Base-by-base conservation (phyloP, 176 grass and related monocot genomes). In the Alloteropsis semialata region DNA sequence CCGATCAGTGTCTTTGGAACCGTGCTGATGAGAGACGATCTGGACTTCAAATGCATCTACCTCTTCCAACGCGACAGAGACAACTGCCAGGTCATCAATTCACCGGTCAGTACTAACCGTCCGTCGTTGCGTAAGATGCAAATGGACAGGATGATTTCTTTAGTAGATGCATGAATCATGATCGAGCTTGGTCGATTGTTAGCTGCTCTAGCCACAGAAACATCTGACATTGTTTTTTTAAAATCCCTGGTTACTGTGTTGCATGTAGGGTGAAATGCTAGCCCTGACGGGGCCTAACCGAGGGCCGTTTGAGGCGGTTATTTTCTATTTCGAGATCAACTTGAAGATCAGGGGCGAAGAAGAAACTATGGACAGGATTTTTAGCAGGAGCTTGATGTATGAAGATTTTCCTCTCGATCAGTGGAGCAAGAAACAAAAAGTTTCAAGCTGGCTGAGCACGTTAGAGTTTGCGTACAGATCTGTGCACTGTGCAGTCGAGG, bases 391-490 rank as follows among this genome's bases (percentile, higher is more conserved):
- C 8, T 5, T 50, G 18, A 11, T 14, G 2, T 0, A 1, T 15
- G 6, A 50, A n/a, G 0, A 65, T 65, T 79, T 28, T 45, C 67
- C 67, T 28, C 67, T 64, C 46, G 28, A 10, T 65, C 5, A 19
- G 8, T 48, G 59, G 59, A 65, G 10, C 6, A 65, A n/a, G 17
- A 50, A 79, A 37, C 0, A 33, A 50, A 9, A 30, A 16, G 5
- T 79, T 79, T 79, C 61, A 48, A 79, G 77, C 14, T 79, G 77
- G 77, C 1, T 79, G 13, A 79, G 77, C 25, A 65, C 60, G 14
- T 14, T 79, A 65, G 77, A 79, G 30, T 50, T 65, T 7, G 12
- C 44, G 6, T 79, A 65, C 7, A 65, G 43, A 10, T 65, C 60
- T 6, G 29, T 79, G 42, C 77, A 66, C 9, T 79, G 36, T 33